Evolutionary conservation across 805 yeast genomes (phyloP).

Genomic region (Wickerhamiella cacticola): DNA sequence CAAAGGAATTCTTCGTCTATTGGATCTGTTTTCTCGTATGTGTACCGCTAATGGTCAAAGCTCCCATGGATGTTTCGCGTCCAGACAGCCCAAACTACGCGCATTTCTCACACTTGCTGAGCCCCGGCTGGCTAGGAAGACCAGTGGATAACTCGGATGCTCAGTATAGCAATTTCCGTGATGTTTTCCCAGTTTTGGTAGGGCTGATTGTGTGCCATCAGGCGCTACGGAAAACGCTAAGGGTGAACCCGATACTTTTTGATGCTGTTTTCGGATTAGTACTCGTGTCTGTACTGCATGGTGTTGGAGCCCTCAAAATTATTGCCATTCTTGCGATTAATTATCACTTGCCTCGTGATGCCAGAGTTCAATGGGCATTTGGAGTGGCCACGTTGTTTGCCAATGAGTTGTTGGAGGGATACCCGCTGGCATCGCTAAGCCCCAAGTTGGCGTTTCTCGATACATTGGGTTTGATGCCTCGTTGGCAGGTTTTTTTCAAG

Average conservation of each 20-base stretch:
- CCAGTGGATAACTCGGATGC: constrained; percentile 72
- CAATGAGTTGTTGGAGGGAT: constrained; percentile 54
- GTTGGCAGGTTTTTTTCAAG: constrained; percentile 96
- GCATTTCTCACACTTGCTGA: constrained; percentile 45
- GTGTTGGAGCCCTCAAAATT: constrained; percentile 56
- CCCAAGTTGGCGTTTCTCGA: constrained; percentile 44
- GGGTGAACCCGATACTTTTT: constrained; percentile 38
- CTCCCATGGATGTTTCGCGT: constrained; percentile 55
- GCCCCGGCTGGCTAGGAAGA: constrained; percentile 83
- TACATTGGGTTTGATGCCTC: constrained; percentile 49
- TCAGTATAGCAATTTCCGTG: constrained; percentile 80
- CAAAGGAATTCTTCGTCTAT: constrained; percentile 65
- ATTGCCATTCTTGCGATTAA: constrained; percentile 44
- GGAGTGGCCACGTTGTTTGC: constrained; percentile 68
- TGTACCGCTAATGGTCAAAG: constrained; percentile 71
- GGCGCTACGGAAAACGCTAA: constrained; percentile 33
- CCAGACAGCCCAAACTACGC: constrained; percentile 55
- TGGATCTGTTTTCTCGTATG: constrained; percentile 47
- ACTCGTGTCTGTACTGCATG: constrained; percentile 67
- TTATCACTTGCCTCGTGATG: constrained; percentile 37
- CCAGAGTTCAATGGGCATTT: constrained; percentile 46
- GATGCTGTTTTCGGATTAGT: constrained; percentile 61
- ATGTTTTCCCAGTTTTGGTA: constrained; percentile 55
- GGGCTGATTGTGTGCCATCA: constrained; percentile 46
- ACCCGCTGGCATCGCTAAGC: constrained; percentile 37